These are phyloP conservation scores for Petunia hybrid DNA, from an alignment of 305 asterid species.

Conservation along the genomic window DNA sequence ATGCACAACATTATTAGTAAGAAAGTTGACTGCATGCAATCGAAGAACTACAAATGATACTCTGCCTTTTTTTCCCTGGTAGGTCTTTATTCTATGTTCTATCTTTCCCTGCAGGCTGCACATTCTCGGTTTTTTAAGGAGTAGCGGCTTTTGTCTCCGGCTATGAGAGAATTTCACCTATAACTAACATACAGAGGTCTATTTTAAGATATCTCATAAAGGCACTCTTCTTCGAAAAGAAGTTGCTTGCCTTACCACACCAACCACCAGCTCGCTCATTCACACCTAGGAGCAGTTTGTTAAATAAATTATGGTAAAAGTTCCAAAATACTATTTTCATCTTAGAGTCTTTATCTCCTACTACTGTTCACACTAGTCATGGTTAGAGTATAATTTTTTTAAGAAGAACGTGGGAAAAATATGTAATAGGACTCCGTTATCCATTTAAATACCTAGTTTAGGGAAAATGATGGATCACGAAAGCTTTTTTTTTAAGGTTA, in stretches of 20 bases:
- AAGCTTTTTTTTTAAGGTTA: no score
- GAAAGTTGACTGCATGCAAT: no score
- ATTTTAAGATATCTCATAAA: constrained; percentile 4
- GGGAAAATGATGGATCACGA: no score
- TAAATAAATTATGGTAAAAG: not conserved
- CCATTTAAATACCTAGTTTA: no score
- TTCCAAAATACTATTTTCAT: not conserved
- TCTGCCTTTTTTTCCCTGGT: not conserved
- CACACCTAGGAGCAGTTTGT: not conserved
- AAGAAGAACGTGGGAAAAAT: not conserved
- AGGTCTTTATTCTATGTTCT: not conserved
- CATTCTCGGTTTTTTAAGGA: not conserved
- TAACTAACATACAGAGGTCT: not conserved
- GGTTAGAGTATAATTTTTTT: no score
- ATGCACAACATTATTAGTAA: no score
- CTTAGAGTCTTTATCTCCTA: no score
- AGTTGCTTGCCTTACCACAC: not conserved
- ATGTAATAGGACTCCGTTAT: not conserved
- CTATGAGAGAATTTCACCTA: not conserved
- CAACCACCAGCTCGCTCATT: constrained; percentile 4
- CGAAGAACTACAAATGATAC: no score
- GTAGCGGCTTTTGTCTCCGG: not conserved
- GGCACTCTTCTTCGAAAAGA: not conserved
- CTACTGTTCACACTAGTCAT: no score
- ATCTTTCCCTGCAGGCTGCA: not conserved